Base-by-base conservation (phyloP, 2,329 filamentous ascomycete genomes). In the Monilinia fructicola region DNA sequence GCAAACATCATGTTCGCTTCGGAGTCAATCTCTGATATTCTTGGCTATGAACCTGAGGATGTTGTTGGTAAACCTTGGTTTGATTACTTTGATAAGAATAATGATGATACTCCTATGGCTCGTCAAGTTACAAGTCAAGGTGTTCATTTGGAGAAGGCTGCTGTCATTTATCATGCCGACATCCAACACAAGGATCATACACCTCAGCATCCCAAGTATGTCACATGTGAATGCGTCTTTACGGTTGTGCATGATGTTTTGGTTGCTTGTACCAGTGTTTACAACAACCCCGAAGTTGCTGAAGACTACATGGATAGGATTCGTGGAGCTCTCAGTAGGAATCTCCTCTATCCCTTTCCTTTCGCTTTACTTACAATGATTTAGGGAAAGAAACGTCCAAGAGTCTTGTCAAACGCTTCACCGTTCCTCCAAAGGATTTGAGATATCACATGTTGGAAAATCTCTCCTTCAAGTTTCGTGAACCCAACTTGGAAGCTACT, bases 361-460 rank as follows among this genome's bases (percentile, higher is more conserved):
- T 35, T 7, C 6, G 3, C 9, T n/a, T 64, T 35, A 38, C 21
- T 56, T 4, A 64, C 26, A 21, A 26, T 40, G 1, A 50, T 50
- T 16, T 35, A 60, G 58, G 18, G 18, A 50, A 60, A 16, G 58
- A 60, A 60, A 38, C 28, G 4, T 60, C 58, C 31, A 60, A 40
- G 44, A 60, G 58, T 1, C 31, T 63, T 5, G 60, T 63, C 9
- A 87, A 89, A 60, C 82, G 94, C 38, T 96, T 96, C 77, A 89
- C 91, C 3, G 92, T 89, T 35, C 94, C 91, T 10, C 90, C 91
- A 18, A 84, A 87, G 73, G 92, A 96, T 74, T 91, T 92, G 23
- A 87, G 92, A 70, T 96, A 96, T 77, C 91, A 95, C 78, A 96
- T 96, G 92, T 80, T 96, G 75, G 90, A 92, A 66, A 90, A 93